phyloP scores from a whole-genome alignment of 352 stramenopile species.

The Pseudoperonospora humuli region DNA sequence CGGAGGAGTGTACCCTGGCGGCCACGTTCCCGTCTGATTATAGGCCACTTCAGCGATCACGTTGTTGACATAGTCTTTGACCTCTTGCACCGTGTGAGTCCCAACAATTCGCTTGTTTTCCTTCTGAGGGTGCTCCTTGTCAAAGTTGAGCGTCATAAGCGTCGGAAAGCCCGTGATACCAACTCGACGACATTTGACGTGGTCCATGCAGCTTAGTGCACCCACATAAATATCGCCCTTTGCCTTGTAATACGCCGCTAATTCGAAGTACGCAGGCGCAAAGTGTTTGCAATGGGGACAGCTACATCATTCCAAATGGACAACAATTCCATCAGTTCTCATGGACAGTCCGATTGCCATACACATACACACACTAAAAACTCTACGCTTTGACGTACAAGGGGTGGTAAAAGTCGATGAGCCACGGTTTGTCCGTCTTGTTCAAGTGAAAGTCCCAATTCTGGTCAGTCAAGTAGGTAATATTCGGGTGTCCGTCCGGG shows the following conservation, averaged over 20 bases:
- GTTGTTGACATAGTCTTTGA: conserved; percentile 63
- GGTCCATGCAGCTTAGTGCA: conserved; percentile 81
- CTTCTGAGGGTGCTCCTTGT: conserved; percentile 47
- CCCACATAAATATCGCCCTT: conserved; percentile 59
- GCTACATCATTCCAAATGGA: conserved; percentile 20
- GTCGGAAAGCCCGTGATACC: conserved; percentile 78
- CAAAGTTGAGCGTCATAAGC: conserved; percentile 72
- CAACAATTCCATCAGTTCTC: too few relatives aligned
- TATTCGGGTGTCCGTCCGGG: conserved; percentile 71
- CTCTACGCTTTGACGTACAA: conserved; percentile 45
- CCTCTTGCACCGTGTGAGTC: conserved; percentile 70
- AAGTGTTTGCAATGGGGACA: conserved; percentile 80
- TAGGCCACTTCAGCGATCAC: conserved; percentile 52
- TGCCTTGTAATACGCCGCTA: conserved; percentile 71
- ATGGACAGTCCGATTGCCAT: too few relatives aligned
- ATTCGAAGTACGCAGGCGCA: conserved; percentile 48
- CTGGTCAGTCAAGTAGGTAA: conserved; percentile 80
- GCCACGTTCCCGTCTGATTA: conserved; percentile 60
- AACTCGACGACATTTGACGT: conserved; percentile 73
- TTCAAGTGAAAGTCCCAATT: conserved; percentile 71
- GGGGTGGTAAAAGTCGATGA: conserved; percentile 83
- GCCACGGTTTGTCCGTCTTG: conserved; percentile 72
- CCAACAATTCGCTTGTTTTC: conserved; percentile 75
- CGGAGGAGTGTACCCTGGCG: conserved; percentile 25
- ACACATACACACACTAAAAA: conserved; percentile 1